phyloP scores from a whole-genome alignment of 2,329 filamentous ascomycete genomes.

The Fusarium coicis region DNA sequence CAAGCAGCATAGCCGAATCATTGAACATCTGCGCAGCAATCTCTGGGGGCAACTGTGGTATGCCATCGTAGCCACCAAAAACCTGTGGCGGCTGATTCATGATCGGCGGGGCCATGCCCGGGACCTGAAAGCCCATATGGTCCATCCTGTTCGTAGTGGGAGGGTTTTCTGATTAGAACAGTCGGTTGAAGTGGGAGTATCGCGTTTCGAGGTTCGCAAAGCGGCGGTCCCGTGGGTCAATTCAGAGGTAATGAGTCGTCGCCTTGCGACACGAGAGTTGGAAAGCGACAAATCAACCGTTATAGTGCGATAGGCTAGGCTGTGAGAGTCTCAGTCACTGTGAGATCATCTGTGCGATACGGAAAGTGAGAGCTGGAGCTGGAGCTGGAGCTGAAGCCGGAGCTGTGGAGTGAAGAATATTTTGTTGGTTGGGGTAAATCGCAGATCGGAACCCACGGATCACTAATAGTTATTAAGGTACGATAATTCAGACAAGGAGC shows the following conservation, averaged over 20 bases:
- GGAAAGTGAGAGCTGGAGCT: not conserved
- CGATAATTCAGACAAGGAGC: conserved; percentile 17
- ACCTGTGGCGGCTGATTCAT: conserved; percentile 76
- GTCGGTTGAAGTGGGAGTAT: not conserved
- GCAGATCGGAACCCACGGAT: conserved; percentile 36
- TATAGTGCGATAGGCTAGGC: not conserved
- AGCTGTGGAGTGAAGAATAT: conserved; percentile 28
- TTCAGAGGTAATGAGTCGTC: conserved; percentile 13
- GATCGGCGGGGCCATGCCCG: conserved; percentile 66
- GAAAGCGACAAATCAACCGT: conserved; percentile 1
- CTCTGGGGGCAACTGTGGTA: conserved; percentile 66
- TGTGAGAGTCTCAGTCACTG: conserved; percentile 14
- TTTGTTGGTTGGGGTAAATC: conserved; percentile 28
- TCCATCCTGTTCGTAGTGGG: conserved; percentile 48
- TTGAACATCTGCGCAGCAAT: conserved; percentile 69
- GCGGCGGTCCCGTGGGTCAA: conserved; percentile 20
- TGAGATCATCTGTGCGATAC: not conserved
- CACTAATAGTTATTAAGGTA: conserved; percentile 31
- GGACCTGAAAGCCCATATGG: conserved; percentile 68
- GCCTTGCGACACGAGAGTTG: conserved; percentile 2
- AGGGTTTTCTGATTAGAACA: not conserved
- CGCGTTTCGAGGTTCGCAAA: conserved; percentile 6
- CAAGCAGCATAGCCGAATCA: conserved; percentile 65
- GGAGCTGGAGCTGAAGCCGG: not conserved
- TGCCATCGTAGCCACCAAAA: conserved; percentile 73